Conservation (phyloP, 768 basidiomycete species). For the Kondoa subrosea region DNA sequence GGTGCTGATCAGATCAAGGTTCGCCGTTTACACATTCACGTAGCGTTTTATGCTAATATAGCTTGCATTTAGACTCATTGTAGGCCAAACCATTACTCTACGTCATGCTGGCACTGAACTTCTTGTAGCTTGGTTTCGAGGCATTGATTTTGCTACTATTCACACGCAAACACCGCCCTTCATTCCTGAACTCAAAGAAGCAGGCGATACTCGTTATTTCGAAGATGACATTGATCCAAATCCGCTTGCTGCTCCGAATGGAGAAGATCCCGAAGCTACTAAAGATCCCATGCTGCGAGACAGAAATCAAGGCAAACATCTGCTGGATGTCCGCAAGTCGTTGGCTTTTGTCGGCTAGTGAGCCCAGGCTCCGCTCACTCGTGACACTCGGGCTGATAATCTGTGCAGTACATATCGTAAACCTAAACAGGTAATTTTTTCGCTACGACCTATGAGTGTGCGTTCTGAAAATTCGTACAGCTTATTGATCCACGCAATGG, state of each 20-base stretch:
- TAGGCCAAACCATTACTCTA: not conserved
- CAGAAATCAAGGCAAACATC: conserved; percentile 65
- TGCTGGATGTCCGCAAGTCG: conserved; percentile 77
- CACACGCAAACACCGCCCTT: conserved; percentile 73
- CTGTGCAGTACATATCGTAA: no score
- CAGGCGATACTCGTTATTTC: conserved; percentile 79
- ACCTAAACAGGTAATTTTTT: not conserved
- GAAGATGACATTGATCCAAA: conserved; percentile 84
- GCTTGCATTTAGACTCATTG: not conserved
- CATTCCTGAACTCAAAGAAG: conserved; percentile 59
- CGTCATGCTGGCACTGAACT: not conserved
- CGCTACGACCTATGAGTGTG: not conserved
- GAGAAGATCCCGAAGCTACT: conserved; percentile 65
- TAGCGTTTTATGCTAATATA: not conserved
- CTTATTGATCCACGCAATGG: conserved; percentile 19
- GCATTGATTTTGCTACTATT: conserved; percentile 76
- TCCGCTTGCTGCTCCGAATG: conserved; percentile 56
- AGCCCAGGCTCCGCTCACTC: not conserved
- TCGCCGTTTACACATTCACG: conserved; percentile 15
- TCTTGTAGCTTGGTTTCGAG: conserved; percentile 54
- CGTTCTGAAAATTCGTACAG: not conserved
- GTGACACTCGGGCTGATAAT: not conserved
- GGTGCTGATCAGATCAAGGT: conserved; percentile 86
- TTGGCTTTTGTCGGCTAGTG: conserved; percentile 49
- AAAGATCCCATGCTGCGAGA: conserved; percentile 76